Base-by-base conservation (phyloP, 129 eudicot genomes). In the Lonicera japonica region DNA sequence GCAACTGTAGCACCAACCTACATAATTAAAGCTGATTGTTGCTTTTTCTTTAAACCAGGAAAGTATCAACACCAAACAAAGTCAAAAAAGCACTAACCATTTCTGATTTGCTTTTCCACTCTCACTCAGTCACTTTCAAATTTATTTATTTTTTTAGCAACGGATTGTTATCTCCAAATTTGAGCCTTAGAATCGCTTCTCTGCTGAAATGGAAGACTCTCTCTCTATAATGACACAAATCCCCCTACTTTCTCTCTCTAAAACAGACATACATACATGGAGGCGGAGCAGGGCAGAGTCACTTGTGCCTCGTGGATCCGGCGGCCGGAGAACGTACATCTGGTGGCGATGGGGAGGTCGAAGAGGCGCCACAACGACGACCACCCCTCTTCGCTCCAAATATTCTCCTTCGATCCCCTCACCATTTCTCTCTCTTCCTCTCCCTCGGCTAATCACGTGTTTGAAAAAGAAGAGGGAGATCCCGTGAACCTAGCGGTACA, bases 291-390 rank as follows among this genome's bases (percentile, higher is more conserved):
- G 67, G 97, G 95, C 63, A 77, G 74, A 68, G 95, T 88, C 50
- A 66, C 66, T 11, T 94, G 95, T 64, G 82, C 89, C 34, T 53
- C 90, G 51, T 88, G 99, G 99, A 88, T 94, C 68, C 71, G 77
- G 53, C 92, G 99, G 65, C 96, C 95, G 54, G 96, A 94, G 43
- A 81, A 94, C 71, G 75, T 78, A 51, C 95, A 88, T 64, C 73
- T 94, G 29, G 95, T 83, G 22, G 91, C 74, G 55, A 57, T 94
- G 66, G 95, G 89, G 51, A 85, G 78, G 79, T 60, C 73, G 16
- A 68, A 48, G 17, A 74, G 51, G n/a, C n/a, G n/a, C n/a, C n/a
- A n/a, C n/a, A n/a, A n/a, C 0, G 72, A 52, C 56, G 62, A 47
- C 40, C 70, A 58, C 5, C 80, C 88, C 15, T 71, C 98, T 25